Conservation (phyloP, 176 grass and related monocot species). For the Stipa capillata region DNA sequence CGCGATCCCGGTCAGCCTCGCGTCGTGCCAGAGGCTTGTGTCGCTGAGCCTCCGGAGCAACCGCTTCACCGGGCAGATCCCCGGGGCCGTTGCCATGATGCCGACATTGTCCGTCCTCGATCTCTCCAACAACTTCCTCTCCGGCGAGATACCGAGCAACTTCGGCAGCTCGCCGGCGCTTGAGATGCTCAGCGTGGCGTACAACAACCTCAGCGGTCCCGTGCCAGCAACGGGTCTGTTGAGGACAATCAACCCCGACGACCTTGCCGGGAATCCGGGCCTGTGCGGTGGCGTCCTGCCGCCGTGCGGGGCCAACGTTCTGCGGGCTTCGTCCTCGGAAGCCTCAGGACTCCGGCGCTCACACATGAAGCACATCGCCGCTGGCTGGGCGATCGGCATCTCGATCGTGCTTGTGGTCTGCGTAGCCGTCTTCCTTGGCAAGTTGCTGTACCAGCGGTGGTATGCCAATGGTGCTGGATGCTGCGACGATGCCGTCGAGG, state of each 20-base stretch:
- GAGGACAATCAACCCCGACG: slow-evolving; percentile 78
- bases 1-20: slow-evolving; percentile 60
- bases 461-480: slow-evolving; percentile 49
- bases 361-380: slow-evolving; percentile 70
- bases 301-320: slow-evolving; percentile 28
- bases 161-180: slow-evolving; percentile 86
- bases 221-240: slow-evolving; percentile 66
- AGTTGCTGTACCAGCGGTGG: slow-evolving; percentile 58
- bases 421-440: slow-evolving; percentile 37
- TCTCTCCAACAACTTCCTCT: slow-evolving; percentile 81
- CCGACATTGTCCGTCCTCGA: slow-evolving; percentile 82
- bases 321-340: slow-evolving; percentile 16
- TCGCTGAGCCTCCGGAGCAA: slow-evolving; percentile 73
- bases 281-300: slow-evolving; percentile 68
- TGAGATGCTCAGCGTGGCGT: slow-evolving; percentile 83
- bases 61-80: slow-evolving; percentile 65
- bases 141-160: slow-evolving; percentile 70
- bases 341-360: slow-evolving; percentile 18
- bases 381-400: slow-evolving; percentile 76
- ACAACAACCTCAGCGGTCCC: slow-evolving; percentile 85
- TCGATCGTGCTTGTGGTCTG: slow-evolving; percentile 23
- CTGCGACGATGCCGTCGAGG: slow-evolving; percentile 48
- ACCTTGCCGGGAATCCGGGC: slow-evolving; percentile 73
- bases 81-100: slow-evolving; percentile 57
- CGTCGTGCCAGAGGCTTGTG: slow-evolving; percentile 68